phyloP scores from a whole-genome alignment of 192 early-diverging fungal genomes.

The Backusella tuberculispora region DNA sequence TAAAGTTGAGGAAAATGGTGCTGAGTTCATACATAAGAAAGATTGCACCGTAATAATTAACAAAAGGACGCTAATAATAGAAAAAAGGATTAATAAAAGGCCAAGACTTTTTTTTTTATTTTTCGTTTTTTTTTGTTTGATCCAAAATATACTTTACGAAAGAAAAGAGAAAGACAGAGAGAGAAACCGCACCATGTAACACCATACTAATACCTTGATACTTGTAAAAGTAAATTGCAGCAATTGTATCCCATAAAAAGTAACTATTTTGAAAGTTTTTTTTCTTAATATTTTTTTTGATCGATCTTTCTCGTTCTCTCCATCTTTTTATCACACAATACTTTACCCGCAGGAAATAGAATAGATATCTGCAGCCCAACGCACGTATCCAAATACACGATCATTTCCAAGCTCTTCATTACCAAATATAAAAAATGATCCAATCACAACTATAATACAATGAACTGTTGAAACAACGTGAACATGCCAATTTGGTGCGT shows the following conservation, averaged over 20 bases:
- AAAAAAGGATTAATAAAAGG: not conserved
- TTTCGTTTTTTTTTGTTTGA: too few relatives aligned
- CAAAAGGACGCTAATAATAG: slow-evolving; percentile 67
- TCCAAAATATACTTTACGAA: slow-evolving; percentile 57
- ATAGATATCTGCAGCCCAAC: slow-evolving; percentile 74
- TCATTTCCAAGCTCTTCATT: slow-evolving; percentile 65
- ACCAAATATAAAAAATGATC: slow-evolving; percentile 71
- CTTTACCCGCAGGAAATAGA: slow-evolving; percentile 82
- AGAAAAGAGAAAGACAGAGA: slow-evolving; percentile 74
- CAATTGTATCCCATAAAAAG: slow-evolving; percentile 89
- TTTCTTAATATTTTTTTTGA: not conserved
- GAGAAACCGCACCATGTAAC: slow-evolving; percentile 78
- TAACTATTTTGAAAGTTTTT: slow-evolving; percentile 56
- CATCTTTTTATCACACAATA: slow-evolving; percentile 20
- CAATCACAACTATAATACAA: slow-evolving; percentile 64
- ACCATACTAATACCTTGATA: slow-evolving; percentile 81
- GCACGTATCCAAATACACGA: slow-evolving; percentile 73
- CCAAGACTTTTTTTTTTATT: not conserved
- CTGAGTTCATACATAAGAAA: slow-evolving; percentile 93
- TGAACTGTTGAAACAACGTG: slow-evolving; percentile 84
- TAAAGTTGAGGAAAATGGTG: slow-evolving; percentile 89
- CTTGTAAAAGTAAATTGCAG: slow-evolving; percentile 66
- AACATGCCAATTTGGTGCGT: slow-evolving; percentile 65
- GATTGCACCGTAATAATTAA: slow-evolving; percentile 84
- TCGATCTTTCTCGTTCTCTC: not conserved